Conservation (phyloP, 73 alveolate genomes). For the Symbiodinium pilosum region DNA sequence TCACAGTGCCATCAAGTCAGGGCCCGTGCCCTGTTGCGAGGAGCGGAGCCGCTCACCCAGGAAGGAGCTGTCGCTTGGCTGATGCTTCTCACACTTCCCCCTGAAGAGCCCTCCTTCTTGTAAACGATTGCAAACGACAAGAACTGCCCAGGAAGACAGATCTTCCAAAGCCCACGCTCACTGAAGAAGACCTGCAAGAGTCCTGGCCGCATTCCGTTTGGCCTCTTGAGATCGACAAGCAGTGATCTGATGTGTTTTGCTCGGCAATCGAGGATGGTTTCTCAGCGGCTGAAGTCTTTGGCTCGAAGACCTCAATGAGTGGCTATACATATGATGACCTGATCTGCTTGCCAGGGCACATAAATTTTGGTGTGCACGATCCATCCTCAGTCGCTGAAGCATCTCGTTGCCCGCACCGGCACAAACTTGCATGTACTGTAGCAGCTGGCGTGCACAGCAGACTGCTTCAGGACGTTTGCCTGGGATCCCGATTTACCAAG, state of each 20-base stretch:
- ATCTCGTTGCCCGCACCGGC: too few relatives aligned
- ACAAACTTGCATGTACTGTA: neutral
- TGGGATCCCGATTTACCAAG: constrained; percentile 64
- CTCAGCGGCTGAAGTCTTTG: constrained; percentile 44
- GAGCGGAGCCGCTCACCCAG: constrained; percentile 52
- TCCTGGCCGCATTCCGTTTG: neutral
- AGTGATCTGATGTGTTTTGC: neutral
- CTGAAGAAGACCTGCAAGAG: constrained; percentile 46
- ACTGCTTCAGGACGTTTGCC: constrained; percentile 38
- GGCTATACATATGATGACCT: constrained; percentile 92
- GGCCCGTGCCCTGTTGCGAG: neutral
- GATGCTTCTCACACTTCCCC: neutral
- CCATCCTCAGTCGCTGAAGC: neutral
- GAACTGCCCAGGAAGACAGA: neutral
- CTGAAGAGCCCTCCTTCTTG: too few relatives aligned
- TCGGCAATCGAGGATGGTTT: constrained; percentile 33
- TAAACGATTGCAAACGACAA: neutral
- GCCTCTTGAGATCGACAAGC: neutral
- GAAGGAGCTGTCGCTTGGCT: constrained; percentile 21
- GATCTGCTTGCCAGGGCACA: constrained; percentile 92
- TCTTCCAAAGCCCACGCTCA: constrained; percentile 11
- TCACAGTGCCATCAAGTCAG: too few relatives aligned
- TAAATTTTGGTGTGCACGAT: constrained; percentile 78
- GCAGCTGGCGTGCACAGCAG: too few relatives aligned
- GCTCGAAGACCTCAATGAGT: constrained; percentile 43